A percentile compares a stretch with the other conserved stretches of the same genome.
phyloP scores from a whole-genome alignment of 2,329 filamentous ascomycete genomes.

The Zymoseptoria passerinii region DNA sequence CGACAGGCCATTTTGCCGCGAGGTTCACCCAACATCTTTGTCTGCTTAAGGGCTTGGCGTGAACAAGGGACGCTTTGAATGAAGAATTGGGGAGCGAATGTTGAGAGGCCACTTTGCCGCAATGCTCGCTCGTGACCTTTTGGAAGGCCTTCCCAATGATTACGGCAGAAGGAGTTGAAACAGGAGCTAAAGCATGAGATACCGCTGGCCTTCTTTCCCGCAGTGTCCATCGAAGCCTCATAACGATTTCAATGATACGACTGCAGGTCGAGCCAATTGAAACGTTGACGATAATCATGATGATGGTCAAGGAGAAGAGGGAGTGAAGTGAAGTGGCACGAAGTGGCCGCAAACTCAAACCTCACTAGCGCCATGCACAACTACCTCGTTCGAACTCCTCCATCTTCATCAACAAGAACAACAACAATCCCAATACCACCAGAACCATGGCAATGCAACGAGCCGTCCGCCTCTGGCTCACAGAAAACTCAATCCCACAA shows the following conservation, averaged over 20 bases:
- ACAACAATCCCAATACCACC: background rate
- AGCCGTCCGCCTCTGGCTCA: conserved; percentile 13
- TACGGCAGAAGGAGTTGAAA: no score
- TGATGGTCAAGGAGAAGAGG: background rate
- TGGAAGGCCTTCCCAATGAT: no score
- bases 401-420: background rate
- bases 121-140: no score
- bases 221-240: no score
- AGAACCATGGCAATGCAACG: conserved; percentile 8
- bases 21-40: background rate
- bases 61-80: background rate
- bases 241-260: no score
- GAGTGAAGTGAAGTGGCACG: background rate
- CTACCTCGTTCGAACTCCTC: background rate
- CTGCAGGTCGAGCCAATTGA: no score
- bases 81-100: background rate
- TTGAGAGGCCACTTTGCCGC: background rate
- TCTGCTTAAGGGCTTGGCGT: background rate
- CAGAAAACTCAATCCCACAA: background rate
- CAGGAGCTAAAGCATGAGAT: no score
- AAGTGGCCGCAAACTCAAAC: background rate
- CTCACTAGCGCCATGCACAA: background rate
- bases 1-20: background rate
- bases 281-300: background rate
- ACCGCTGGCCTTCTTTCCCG: no score